These are phyloP conservation scores for Claviceps sp. DNA, from an alignment of 2,329 filamentous ascomycete genomes.

Conservation along the genomic window DNA sequence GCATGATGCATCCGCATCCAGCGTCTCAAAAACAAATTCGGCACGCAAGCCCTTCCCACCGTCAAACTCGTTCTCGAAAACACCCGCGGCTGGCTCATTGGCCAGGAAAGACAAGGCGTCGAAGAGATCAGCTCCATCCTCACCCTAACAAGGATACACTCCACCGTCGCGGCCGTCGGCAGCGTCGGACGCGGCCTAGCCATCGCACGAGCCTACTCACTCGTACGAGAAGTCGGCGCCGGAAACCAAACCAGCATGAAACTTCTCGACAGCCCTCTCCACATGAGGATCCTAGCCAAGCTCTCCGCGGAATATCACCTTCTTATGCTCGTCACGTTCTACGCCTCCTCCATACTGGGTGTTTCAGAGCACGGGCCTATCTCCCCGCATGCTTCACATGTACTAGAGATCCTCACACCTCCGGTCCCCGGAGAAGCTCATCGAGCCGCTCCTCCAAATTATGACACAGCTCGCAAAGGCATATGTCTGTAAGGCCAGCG, in stretches of 20 bases:
- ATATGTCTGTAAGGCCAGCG: slow-evolving; percentile 36
- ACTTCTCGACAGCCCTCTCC: slow-evolving; percentile 38
- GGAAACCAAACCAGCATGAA: slow-evolving; percentile 28
- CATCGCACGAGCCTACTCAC: slow-evolving; percentile 43
- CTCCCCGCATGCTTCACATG: slow-evolving; percentile 6
- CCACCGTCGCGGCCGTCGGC: slow-evolving; percentile 37
- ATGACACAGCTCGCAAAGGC: slow-evolving; percentile 49
- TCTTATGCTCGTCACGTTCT: slow-evolving; percentile 41
- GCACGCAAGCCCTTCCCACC: slow-evolving; percentile 56
- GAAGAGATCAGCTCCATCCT: slow-evolving; percentile 55
- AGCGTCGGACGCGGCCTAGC: slow-evolving; percentile 42
- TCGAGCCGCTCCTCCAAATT: slow-evolving; percentile 36
- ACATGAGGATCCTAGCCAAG: slow-evolving; percentile 44
- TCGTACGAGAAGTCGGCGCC: slow-evolving; percentile 38
- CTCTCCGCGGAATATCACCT: slow-evolving; percentile 42
- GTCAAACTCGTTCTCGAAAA: slow-evolving; percentile 54
- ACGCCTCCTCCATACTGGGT: slow-evolving; percentile 40
- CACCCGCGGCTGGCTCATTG: slow-evolving; percentile 54
- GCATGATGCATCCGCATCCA: slow-evolving; percentile 54
- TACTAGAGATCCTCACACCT: slow-evolving; percentile 20
- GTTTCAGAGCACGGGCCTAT: slow-evolving; percentile 31
- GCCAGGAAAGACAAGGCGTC: slow-evolving; percentile 51
- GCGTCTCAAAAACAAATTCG: slow-evolving; percentile 59
- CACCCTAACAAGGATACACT: slow-evolving; percentile 51
- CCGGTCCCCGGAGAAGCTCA: slow-evolving; percentile 13